Base-by-base conservation (phyloP, 768 basidiomycete species). In the Boletus pseudo-olivaceus region DNA sequence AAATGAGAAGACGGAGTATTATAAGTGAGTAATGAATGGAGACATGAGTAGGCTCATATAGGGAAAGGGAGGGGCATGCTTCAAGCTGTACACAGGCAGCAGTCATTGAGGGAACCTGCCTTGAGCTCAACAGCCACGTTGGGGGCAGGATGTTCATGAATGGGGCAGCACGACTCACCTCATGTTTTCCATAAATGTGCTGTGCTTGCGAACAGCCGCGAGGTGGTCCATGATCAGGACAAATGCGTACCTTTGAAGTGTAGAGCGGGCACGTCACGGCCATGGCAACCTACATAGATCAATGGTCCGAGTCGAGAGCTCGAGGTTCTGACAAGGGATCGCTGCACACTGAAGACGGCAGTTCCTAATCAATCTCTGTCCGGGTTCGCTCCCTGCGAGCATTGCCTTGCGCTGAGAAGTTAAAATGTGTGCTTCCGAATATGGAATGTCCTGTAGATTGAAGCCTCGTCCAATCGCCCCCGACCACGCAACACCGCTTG, bases 71-170 rank as follows among this genome's bases (percentile, higher is more conserved):
- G 52, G 51, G 58, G 49, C 63, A 60, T 49, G 69, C 69, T 57
- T 64, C 62, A 59, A 69, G 69, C 70, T 61, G 62, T 63, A 67
- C 66, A 48, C 61, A 62, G 59, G 63, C 59, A 54, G 65, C 59
- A 67, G 65, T 70, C 61, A 65, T 65, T 54, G 66, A 64, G 61
- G 67, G 59, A 56, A 55, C 63, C 56, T 65, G 60, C 62, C 67
- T 72, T 66, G 65, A 71, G 65, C 65, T 72, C 64, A 62, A 60
- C 54, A 53, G 69, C 69, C 71, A 71, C 70, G 69, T 67, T 69
- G 64, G 56, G 55, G 34, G 49, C 68, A 67, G 64, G 60, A 65
- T 62, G 62, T 54, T 65, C 69, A 64, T 62, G 67, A 63, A 69
- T 44, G 57, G 52, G 68, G 58, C 58, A 61, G 44, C 67, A 70